Conservation (phyloP, 2,329 filamentous ascomycete species). For the Chaetomiaceae sp. region DNA sequence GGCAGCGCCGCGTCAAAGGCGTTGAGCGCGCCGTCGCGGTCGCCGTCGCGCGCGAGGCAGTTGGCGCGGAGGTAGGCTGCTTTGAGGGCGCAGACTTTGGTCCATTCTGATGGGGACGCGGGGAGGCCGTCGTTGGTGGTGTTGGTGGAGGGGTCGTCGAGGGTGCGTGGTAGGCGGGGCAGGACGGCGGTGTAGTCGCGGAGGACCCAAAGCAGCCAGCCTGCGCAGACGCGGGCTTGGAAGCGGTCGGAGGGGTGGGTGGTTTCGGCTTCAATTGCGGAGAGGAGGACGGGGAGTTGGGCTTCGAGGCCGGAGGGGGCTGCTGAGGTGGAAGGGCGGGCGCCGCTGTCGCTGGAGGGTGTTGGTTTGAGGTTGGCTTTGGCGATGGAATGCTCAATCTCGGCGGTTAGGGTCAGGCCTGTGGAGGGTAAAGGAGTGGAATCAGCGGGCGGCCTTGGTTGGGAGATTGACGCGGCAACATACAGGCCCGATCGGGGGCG, state of each 20-base stretch:
- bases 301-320: constrained; percentile 44
- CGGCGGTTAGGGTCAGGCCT: constrained; percentile 68
- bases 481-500: constrained; percentile 81
- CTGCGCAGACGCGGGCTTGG: constrained; percentile 78
- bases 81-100: constrained; percentile 75
- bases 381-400: constrained; percentile 62
- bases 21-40: constrained; percentile 55
- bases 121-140: constrained; percentile 21
- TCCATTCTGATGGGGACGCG: constrained; percentile 62
- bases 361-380: constrained; percentile 45
- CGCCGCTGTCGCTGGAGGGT: constrained; percentile 35
- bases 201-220: constrained; percentile 77
- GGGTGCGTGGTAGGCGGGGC: constrained; percentile 58
- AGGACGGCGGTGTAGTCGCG: constrained; percentile 63
- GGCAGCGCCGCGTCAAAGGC: constrained; percentile 64
- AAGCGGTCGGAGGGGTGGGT: constrained; percentile 56
- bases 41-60: constrained; percentile 47
- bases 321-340: constrained; percentile 28
- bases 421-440: constrained; percentile 17
- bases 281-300: constrained; percentile 47
- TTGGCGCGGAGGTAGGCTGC: constrained; percentile 72
- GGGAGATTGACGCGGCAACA: constrained; percentile 28
- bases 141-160: constrained; percentile 53
- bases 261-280: constrained; percentile 56
- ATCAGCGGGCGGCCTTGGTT: constrained; percentile 5